These are phyloP conservation scores for Chenopodium berlandieri DNA, from an alignment of 148 eudicot species.

Conservation along the genomic window DNA sequence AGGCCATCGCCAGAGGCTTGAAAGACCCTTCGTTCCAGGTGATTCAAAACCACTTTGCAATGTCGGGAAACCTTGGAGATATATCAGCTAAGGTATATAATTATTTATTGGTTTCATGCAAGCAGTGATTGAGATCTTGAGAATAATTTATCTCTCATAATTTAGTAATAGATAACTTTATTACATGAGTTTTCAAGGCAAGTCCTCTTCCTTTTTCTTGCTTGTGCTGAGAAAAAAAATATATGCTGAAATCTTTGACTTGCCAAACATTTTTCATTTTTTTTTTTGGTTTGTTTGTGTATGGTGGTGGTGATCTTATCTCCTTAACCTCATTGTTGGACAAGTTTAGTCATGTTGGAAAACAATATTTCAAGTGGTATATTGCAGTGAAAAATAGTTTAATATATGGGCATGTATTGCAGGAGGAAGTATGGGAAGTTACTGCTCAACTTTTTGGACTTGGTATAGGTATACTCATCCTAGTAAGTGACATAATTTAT, in stretches of 20 bases:
- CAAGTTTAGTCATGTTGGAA: not conserved
- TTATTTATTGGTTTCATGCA: not conserved
- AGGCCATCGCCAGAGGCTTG: conserved; percentile 97
- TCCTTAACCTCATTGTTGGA: not conserved
- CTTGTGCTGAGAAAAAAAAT: too few relatives aligned
- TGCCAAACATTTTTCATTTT: too few relatives aligned
- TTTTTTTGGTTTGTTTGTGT: too few relatives aligned
- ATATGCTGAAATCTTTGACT: too few relatives aligned
- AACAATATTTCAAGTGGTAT: not conserved
- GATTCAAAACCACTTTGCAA: conserved; percentile 92
- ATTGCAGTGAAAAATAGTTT: not conserved
- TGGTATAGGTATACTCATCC: conserved; percentile 71
- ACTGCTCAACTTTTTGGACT: conserved; percentile 94
- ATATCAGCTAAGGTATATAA: conserved; percentile 80
- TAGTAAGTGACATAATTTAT: conserved; percentile 39
- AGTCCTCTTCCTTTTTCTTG: too few relatives aligned
- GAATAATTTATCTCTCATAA: not conserved
- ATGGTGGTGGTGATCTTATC: too few relatives aligned
- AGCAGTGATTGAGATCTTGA: not conserved
- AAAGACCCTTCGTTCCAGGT: conserved; percentile 95
- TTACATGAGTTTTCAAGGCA: too few relatives aligned
- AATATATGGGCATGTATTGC: conserved; percentile 6
- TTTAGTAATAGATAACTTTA: too few relatives aligned
- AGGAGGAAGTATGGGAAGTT: conserved; percentile 99
- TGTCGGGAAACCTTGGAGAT: conserved; percentile 86